A percentile compares a stretch with the other conserved stretches of the same genome.
phyloP scores from a whole-genome alignment of 2,329 filamentous ascomycete species.

The Fusarium austroafricanum region DNA sequence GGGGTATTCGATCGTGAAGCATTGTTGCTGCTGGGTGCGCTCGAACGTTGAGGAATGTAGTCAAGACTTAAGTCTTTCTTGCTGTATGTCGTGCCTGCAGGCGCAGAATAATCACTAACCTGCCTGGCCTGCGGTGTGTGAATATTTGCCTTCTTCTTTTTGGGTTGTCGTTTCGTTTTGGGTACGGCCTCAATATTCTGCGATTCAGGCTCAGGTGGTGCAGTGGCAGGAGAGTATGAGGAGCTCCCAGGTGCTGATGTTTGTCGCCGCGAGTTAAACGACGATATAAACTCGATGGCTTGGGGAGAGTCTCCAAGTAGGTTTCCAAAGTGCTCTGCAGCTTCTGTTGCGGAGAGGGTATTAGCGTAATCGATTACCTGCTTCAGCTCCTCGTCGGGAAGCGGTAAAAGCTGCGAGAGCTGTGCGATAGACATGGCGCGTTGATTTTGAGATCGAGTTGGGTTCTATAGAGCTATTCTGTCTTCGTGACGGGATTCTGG shows the following conservation, averaged over 20 bases:
- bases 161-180: conserved; percentile 59
- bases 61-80: conserved; percentile 78
- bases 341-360: conserved; percentile 79
- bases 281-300: conserved; percentile 79
- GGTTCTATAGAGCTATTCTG: background rate
- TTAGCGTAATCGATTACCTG: conserved; percentile 87
- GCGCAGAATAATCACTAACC: conserved; percentile 70
- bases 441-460: background rate
- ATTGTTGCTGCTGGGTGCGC: conserved; percentile 53
- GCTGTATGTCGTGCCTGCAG: conserved; percentile 76
- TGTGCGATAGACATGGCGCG: conserved; percentile 69
- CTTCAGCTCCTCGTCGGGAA: conserved; percentile 85
- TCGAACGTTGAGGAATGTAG: conserved; percentile 71
- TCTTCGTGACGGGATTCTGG: too few species aligned
- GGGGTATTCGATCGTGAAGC: conserved; percentile 54
- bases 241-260: conserved; percentile 49
- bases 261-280: conserved; percentile 77
- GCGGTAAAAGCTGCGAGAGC: conserved; percentile 81
- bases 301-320: conserved; percentile 87
- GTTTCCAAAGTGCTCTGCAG: conserved; percentile 86
- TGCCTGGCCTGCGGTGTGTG: conserved; percentile 73
- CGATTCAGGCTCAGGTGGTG: conserved; percentile 29
- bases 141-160: conserved; percentile 70
- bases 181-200: conserved; percentile 58
- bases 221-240: conserved; percentile 41